Percentiles rank a stretch among this genome's conserved stretches.
Evolutionary conservation across 345 rosid species (phyloP).

Genomic region (Eucalyptus microcorys): DNA sequence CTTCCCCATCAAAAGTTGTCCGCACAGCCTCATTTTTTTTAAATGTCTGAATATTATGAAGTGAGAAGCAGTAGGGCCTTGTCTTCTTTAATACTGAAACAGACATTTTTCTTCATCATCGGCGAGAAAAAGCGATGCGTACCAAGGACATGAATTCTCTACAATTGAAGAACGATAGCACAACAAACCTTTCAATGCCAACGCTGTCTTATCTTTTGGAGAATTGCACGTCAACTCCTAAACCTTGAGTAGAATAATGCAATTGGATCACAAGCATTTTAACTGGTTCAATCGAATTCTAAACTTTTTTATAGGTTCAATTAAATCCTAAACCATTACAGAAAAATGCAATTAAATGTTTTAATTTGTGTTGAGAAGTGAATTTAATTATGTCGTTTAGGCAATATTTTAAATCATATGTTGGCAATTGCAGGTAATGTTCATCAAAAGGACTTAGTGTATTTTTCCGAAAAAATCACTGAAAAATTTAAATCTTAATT

Average conservation of each 20-base stretch:
- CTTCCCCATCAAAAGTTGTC: not conserved
- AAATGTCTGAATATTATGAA: not conserved
- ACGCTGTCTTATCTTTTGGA: not conserved
- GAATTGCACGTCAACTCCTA: not conserved
- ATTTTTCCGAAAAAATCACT: no score
- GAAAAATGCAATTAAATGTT: not conserved
- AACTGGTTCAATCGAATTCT: not conserved
- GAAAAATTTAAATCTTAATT: no score
- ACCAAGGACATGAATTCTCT: not conserved
- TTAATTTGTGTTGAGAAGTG: no score
- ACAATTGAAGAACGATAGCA: not conserved
- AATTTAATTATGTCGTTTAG: no score
- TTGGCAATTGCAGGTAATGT: no score
- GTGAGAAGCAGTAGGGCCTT: not conserved
- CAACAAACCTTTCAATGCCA: not conserved
- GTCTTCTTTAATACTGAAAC: not conserved
- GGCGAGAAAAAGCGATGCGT: not conserved
- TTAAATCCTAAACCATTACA: not conserved
- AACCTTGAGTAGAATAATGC: not conserved
- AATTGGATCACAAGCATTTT: not conserved
- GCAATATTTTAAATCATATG: no score
- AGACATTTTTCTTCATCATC: not conserved
- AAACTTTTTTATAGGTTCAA: no score
- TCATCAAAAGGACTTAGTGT: no score
- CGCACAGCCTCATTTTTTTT: not conserved